phyloP scores from a whole-genome alignment of 352 stramenopile species.

The Pythium sukuiense region DNA sequence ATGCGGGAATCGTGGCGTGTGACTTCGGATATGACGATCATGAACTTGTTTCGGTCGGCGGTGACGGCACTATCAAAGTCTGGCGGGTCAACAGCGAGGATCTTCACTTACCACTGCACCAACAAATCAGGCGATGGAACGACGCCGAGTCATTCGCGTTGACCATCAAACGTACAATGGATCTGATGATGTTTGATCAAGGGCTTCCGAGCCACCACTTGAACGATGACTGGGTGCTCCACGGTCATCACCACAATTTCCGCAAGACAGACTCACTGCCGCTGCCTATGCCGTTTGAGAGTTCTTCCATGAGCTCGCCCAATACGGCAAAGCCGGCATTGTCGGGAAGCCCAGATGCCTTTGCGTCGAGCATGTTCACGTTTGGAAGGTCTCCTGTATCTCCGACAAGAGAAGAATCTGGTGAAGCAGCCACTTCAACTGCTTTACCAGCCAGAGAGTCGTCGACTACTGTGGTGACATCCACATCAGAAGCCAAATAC shows the following conservation, averaged over 20 bases:
- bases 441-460: too few relatives aligned
- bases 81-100: constrained; percentile 34
- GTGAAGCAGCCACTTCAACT: background rate
- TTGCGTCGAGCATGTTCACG: too few relatives aligned
- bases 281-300: constrained; percentile 7
- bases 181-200: constrained; percentile 48
- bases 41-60: constrained; percentile 42
- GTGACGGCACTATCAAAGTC: constrained; percentile 43
- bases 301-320: too few relatives aligned
- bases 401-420: background rate
- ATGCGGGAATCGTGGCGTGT: constrained; percentile 32
- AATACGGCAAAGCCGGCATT: too few relatives aligned
- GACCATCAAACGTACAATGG: constrained; percentile 35
- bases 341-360: too few relatives aligned
- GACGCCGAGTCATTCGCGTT: constrained; percentile 38
- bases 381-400: too few relatives aligned
- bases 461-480: too few relatives aligned
- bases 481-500: too few relatives aligned
- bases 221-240: constrained; percentile 46
- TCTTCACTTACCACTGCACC: background rate
- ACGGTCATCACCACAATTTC: constrained; percentile 15
- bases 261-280: constrained; percentile 1
- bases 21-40: constrained; percentile 43
- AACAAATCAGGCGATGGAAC: constrained; percentile 35
- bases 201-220: constrained; percentile 31